phyloP scores from a whole-genome alignment of 495 filamentous ascomycete genomes.

The Hyaloscypha bicolor region DNA sequence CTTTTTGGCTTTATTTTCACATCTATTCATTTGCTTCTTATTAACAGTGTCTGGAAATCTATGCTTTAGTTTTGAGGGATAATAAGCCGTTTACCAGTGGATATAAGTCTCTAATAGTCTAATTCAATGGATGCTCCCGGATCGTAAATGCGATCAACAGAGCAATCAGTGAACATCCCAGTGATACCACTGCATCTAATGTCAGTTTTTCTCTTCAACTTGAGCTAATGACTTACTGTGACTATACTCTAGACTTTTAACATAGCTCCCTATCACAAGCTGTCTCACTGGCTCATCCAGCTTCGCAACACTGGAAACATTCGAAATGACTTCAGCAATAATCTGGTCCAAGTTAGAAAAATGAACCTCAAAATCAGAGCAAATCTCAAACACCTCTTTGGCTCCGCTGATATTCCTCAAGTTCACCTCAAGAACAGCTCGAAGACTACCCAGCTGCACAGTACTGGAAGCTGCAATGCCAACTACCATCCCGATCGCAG shows the following conservation, averaged over 20 bases:
- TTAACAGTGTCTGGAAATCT: no score
- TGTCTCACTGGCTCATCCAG: slow-evolving; percentile 2
- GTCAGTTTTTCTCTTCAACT: not conserved
- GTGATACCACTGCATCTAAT: slow-evolving; percentile 8
- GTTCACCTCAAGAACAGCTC: not conserved
- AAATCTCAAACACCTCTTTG: not conserved
- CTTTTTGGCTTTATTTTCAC: no score
- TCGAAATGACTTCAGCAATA: slow-evolving; percentile 10
- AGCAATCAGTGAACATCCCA: slow-evolving; percentile 8
- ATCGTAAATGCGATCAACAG: slow-evolving; percentile 19
- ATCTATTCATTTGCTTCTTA: no score
- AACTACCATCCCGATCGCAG: slow-evolving; percentile 52
- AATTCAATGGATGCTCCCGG: slow-evolving; percentile 13
- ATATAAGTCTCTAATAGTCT: not conserved
- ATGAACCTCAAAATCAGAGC: not conserved
- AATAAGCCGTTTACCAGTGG: no score
- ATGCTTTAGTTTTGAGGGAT: no score
- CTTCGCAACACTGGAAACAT: slow-evolving; percentile 4
- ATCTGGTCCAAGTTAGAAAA: slow-evolving; percentile 7
- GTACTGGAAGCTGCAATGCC: slow-evolving; percentile 54
- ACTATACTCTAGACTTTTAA: slow-evolving; percentile 18
- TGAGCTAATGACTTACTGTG: slow-evolving; percentile 15
- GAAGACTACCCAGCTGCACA: slow-evolving; percentile 28
- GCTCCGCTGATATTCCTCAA: slow-evolving; percentile 1
- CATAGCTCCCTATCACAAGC: slow-evolving; percentile 17